These are phyloP conservation scores for Stephanodiscus minutulus DNA, from an alignment of 108 stramenopile genomes.

Conservation along the genomic window DNA sequence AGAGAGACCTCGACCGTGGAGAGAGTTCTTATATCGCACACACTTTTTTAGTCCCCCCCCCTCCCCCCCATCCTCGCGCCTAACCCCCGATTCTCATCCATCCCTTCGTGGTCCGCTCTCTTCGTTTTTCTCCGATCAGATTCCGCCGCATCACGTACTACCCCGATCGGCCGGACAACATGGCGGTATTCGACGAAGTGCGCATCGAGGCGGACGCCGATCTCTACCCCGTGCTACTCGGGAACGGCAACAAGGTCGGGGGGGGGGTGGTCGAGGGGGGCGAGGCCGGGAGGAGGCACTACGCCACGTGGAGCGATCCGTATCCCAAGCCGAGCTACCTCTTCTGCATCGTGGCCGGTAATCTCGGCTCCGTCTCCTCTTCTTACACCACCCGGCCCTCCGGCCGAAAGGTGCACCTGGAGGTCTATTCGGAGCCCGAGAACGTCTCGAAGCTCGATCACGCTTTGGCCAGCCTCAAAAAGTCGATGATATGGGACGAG, in stretches of 20 bases:
- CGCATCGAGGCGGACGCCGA: slow-evolving; percentile 81
- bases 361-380: slow-evolving; percentile 81
- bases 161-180: slow-evolving; percentile 95
- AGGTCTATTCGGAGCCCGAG: slow-evolving; percentile 67
- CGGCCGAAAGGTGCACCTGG: slow-evolving; percentile 72
- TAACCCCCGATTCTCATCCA: too few species aligned
- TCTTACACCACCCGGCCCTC: slow-evolving; percentile 67
- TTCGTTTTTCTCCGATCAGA: slow-evolving; percentile 9
- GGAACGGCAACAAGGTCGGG: slow-evolving; percentile 92
- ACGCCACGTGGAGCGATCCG: slow-evolving; percentile 92
- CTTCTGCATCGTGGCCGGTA: slow-evolving; percentile 93
- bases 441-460: slow-evolving; percentile 72
- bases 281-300: slow-evolving; percentile 69
- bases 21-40: too few species aligned
- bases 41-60: too few species aligned
- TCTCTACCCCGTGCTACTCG: slow-evolving; percentile 83
- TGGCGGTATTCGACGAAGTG: slow-evolving; percentile 83
- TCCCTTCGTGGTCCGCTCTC: not conserved
- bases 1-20: too few species aligned
- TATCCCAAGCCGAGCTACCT: slow-evolving; percentile 95
- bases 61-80: too few species aligned
- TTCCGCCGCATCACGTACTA: slow-evolving; percentile 93
- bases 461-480: slow-evolving; percentile 73
- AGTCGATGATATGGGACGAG: slow-evolving; percentile 96
- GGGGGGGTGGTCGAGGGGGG: slow-evolving; percentile 44